Evolutionary conservation across 805 yeast genomes (phyloP).

Genomic region (Candida glaebosa): DNA sequence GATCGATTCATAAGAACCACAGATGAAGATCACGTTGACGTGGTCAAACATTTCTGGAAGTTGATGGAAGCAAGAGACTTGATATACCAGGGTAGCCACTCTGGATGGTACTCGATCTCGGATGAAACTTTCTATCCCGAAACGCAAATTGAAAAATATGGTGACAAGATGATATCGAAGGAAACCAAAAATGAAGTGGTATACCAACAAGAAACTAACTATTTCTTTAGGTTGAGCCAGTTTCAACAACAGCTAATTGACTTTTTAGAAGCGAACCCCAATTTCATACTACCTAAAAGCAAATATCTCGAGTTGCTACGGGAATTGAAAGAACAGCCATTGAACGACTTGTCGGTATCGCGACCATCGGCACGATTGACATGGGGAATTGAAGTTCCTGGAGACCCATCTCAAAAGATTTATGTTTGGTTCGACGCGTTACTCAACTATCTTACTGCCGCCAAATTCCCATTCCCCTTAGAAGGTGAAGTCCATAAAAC

Average conservation of each 20-base stretch:
- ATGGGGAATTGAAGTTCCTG: slow-evolving; percentile 93
- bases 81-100: slow-evolving; percentile 78
- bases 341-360: slow-evolving; percentile 80
- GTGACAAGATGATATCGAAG: slow-evolving; percentile 40
- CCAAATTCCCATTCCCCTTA: slow-evolving; percentile 43
- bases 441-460: slow-evolving; percentile 74
- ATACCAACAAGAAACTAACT: slow-evolving; percentile 77
- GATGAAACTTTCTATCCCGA: slow-evolving; percentile 95
- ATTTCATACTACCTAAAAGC: slow-evolving; percentile 63
- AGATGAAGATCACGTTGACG: slow-evolving; percentile 66
- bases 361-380: slow-evolving; percentile 71
- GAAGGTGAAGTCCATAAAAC: slow-evolving; percentile 5
- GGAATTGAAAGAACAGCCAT: slow-evolving; percentile 47
- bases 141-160: slow-evolving; percentile 52
- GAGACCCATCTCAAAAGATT: slow-evolving; percentile 69
- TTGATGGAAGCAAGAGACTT: slow-evolving; percentile 53
- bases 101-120: slow-evolving; percentile 93
- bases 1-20: slow-evolving; percentile 90
- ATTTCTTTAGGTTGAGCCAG: slow-evolving; percentile 72
- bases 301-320: slow-evolving; percentile 52
- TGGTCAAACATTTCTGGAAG: slow-evolving; percentile 72
- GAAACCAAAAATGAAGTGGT: slow-evolving; percentile 78
- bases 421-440: slow-evolving; percentile 98
- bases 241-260: slow-evolving; percentile 55
- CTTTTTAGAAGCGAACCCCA: slow-evolving; percentile 45